Evolutionary conservation across 2,329 filamentous ascomycete species (phyloP).

Genomic region (Drechslerella coelobrocha): DNA sequence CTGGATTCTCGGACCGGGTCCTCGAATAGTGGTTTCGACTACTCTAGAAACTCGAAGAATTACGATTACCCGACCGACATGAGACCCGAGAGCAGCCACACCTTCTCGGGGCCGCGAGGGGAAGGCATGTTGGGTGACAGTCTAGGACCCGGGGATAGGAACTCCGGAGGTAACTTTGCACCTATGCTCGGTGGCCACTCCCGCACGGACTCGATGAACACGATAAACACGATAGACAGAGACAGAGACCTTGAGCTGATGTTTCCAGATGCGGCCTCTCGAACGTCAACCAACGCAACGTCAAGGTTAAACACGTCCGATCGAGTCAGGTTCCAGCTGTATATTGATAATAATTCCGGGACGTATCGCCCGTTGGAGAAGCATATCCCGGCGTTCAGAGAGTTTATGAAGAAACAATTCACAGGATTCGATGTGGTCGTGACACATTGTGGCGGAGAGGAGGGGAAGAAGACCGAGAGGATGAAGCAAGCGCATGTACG

Average conservation of each 20-base stretch:
- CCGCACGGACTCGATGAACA: slow-evolving; percentile 29
- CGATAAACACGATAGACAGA: slow-evolving; percentile 22
- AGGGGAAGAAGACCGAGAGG: slow-evolving; percentile 41
- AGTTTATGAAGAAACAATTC: slow-evolving; percentile 45
- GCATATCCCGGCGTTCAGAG: slow-evolving; percentile 34
- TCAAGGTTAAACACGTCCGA: slow-evolving; percentile 21
- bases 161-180: slow-evolving; percentile 12
- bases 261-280: slow-evolving; percentile 12
- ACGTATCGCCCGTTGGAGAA: slow-evolving; percentile 41
- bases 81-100: neutral
- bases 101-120: slow-evolving; percentile 7
- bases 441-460: slow-evolving; percentile 34
- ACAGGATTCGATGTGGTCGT: slow-evolving; percentile 41
- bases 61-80: slow-evolving; percentile 27
- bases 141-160: slow-evolving; percentile 16
- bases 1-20: slow-evolving; percentile 1
- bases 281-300: slow-evolving; percentile 21
- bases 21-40: slow-evolving; percentile 23
- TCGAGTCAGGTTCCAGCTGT: slow-evolving; percentile 38
- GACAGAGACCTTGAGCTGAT: slow-evolving; percentile 41
- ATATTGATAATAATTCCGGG: slow-evolving; percentile 49
- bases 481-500: slow-evolving; percentile 49
- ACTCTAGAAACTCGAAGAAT: slow-evolving; percentile 40
- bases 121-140: slow-evolving; percentile 37
- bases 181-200: neutral